Evolutionary conservation across 768 basidiomycete species (phyloP).

Genomic region (Lactarius tabidus): DNA sequence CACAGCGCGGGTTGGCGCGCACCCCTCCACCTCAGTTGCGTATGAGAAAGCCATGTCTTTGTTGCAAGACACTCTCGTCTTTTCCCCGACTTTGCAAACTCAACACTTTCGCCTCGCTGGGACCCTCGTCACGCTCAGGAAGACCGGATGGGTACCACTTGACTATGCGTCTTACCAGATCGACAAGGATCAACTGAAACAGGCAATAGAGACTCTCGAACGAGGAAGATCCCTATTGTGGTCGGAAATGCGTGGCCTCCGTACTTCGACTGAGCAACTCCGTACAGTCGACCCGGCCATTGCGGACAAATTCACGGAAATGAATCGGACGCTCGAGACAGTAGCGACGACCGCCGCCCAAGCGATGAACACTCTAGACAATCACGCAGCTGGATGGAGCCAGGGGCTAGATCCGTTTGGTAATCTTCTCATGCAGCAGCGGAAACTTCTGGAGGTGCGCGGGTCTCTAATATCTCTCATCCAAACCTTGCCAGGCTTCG

Average conservation of each 20-base stretch:
- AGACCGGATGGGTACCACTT: not conserved
- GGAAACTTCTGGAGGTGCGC: no score
- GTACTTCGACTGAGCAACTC: not conserved
- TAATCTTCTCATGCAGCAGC: no score
- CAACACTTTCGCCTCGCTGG: not conserved
- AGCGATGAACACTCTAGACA: no score
- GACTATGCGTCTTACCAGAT: not conserved
- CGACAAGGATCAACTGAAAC: not conserved
- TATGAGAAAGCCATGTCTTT: not conserved
- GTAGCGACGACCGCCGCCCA: not conserved
- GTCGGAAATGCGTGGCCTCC: constrained; percentile 4
- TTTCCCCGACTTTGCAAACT: not conserved
- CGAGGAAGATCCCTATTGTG: not conserved
- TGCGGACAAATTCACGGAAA: not conserved
- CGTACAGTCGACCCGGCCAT: not conserved
- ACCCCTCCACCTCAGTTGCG: not conserved
- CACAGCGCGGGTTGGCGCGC: not conserved
- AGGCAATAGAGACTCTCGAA: not conserved
- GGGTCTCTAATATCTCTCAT: no score
- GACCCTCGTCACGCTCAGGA: fast-evolving
- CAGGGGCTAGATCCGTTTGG: no score
- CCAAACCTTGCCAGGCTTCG: not conserved
- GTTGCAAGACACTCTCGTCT: not conserved
- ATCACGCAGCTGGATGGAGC: no score
- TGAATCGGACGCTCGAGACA: not conserved